Evolutionary conservation across 1,284 basidiomycete species (phyloP).

Genomic region (Neotropicomus parvogracilis): DNA sequence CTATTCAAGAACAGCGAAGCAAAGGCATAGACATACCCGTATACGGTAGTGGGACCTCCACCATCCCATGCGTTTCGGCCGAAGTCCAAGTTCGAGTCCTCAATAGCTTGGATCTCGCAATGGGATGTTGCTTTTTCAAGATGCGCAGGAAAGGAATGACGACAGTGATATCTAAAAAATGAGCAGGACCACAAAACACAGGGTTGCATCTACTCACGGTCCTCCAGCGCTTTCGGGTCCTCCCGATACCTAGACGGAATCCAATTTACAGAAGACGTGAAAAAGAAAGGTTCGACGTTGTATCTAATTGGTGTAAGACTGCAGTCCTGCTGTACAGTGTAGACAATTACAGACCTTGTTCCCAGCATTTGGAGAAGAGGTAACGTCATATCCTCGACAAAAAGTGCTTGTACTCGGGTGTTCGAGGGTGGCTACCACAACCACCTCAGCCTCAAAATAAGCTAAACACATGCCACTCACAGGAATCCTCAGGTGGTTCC

Average conservation of each 20-base stretch:
- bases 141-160: constrained; percentile 46
- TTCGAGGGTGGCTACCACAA: constrained; percentile 32
- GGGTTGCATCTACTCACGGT: constrained; percentile 40
- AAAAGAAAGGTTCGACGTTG: constrained; percentile 53
- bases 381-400: constrained; percentile 45
- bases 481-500: constrained; percentile 15
- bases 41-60: constrained; percentile 8
- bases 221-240: constrained; percentile 35
- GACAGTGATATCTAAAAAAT: constrained; percentile 44
- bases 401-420: constrained; percentile 43
- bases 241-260: constrained; percentile 54
- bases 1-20: neutral
- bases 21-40: constrained; percentile 10
- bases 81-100: constrained; percentile 2
- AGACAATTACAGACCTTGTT: constrained; percentile 35
- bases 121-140: constrained; percentile 25
- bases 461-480: constrained; percentile 17
- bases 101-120: constrained; percentile 7
- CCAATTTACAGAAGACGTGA: constrained; percentile 52
- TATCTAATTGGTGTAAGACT: constrained; percentile 20
- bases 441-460: constrained; percentile 2
- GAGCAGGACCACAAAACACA: neutral
- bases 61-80: neutral
- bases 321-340: neutral
- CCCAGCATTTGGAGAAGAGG: constrained; percentile 52